Conservation (phyloP, 768 basidiomycete genomes). For the Serendipita sp. region DNA sequence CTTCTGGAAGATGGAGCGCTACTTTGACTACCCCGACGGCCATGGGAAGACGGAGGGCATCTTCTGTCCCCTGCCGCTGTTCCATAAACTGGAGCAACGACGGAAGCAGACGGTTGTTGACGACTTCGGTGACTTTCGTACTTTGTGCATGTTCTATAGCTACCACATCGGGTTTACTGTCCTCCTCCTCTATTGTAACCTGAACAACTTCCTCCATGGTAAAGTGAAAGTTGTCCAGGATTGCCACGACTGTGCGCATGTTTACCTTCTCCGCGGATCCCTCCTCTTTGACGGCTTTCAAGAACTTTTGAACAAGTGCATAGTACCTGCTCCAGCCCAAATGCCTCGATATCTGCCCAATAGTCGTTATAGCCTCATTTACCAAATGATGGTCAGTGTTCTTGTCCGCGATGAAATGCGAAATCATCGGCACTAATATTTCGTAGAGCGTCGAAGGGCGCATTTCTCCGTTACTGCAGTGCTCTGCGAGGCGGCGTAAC, state of each 20-base stretch:
- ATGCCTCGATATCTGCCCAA: conserved; percentile 59
- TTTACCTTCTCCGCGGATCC: conserved; percentile 59
- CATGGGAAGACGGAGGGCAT: conserved; percentile 74
- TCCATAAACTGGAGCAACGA: conserved; percentile 65
- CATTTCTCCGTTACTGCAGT: conserved; percentile 48
- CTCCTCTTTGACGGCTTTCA: conserved; percentile 34
- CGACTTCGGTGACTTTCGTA: conserved; percentile 49
- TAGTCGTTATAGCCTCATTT: conserved; percentile 71
- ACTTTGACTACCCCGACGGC: conserved; percentile 76
- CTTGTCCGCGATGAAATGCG: conserved; percentile 50
- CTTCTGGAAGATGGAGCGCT: conserved; percentile 58
- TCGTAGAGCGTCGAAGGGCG: conserved; percentile 57
- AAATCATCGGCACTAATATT: conserved; percentile 74
- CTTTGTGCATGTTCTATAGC: conserved; percentile 8
- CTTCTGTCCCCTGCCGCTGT: conserved; percentile 68
- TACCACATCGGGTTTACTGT: conserved; percentile 14
- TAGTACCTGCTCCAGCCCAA: conserved; percentile 78
- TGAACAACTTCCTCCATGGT: conserved; percentile 42
- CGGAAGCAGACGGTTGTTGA: conserved; percentile 63
- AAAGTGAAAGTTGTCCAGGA: conserved; percentile 88
- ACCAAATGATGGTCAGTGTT: conserved; percentile 67
- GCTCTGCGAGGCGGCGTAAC: conserved; percentile 66
- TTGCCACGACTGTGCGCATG: conserved; percentile 66
- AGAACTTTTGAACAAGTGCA: conserved; percentile 61
- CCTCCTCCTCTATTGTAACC: conserved; percentile 13